Evolutionary conservation across 2,329 filamentous ascomycete genomes (phyloP).

Genomic region (Neonectria ditissima): DNA sequence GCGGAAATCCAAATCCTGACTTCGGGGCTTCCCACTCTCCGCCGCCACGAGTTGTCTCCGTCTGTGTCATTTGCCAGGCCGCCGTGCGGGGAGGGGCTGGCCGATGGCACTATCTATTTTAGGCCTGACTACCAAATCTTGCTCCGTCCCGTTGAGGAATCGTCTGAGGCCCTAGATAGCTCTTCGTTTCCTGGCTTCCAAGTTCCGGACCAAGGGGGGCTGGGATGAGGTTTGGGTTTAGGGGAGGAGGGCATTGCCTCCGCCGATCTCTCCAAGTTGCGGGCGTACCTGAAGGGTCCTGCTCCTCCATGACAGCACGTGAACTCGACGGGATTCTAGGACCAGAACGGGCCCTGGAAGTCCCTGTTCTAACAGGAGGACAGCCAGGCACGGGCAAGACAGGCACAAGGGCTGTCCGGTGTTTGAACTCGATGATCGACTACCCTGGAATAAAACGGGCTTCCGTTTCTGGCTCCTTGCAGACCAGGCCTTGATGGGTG

Average conservation of each 20-base stretch:
- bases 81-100: constrained; percentile 38
- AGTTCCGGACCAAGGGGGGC: constrained; percentile 31
- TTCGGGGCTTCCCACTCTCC: constrained; percentile 25
- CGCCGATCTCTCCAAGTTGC: constrained; percentile 33
- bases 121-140: constrained; percentile 24
- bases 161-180: constrained; percentile 3
- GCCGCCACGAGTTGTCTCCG: constrained; percentile 15
- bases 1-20: constrained; percentile 31
- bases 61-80: constrained; percentile 40
- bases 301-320: not conserved
- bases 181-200: constrained; percentile 4
- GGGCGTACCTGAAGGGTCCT: constrained; percentile 24
- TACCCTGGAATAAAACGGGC: constrained; percentile 30
- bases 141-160: constrained; percentile 10
- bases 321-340: constrained; percentile 19
- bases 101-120: constrained; percentile 41
- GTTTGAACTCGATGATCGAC: constrained; percentile 12
- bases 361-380: constrained; percentile 16
- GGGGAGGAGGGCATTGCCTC: constrained; percentile 31
- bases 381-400: constrained; percentile 23
- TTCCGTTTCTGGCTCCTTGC: constrained; percentile 33
- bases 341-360: constrained; percentile 14
- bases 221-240: constrained; percentile 15
- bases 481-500: constrained; percentile 16
- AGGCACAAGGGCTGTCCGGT: not conserved